Evolutionary conservation across 306 rosid genomes (phyloP).

Genomic region (Macrotyloma uniflorum): DNA sequence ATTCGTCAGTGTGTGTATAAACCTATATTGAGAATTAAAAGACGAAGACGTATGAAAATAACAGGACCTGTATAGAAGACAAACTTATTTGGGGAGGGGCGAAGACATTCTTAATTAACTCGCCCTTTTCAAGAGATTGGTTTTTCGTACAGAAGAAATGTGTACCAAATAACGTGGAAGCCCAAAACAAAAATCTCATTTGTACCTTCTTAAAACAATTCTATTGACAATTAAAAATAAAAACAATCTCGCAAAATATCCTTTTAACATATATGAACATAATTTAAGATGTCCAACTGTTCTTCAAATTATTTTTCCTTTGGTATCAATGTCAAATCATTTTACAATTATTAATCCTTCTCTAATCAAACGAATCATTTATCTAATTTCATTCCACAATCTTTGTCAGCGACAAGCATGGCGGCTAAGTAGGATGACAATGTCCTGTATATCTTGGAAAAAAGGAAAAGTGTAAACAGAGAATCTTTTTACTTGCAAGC

Average conservation of each 20-base stretch:
- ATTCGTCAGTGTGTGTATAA: conserved; percentile 8
- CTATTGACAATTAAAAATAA: background rate
- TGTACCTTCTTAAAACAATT: too few relatives aligned
- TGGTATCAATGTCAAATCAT: background rate
- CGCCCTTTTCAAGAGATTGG: background rate
- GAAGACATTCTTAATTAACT: background rate
- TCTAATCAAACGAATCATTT: background rate
- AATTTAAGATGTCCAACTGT: background rate
- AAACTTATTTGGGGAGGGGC: background rate
- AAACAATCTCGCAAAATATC: background rate
- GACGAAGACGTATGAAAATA: background rate
- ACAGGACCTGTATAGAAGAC: background rate
- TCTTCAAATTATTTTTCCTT: background rate
- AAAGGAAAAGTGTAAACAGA: background rate
- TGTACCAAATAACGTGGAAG: background rate
- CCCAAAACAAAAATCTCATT: background rate
- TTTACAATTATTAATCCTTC: background rate
- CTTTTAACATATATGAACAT: background rate
- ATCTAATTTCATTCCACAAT: background rate
- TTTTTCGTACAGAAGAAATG: background rate
- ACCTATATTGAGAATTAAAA: background rate
- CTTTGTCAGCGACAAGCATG: background rate
- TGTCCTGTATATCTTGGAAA: background rate
- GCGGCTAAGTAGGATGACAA: background rate
- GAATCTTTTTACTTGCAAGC: background rate